These are phyloP conservation scores for Cystofilobasidium macerans DNA, from an alignment of 768 basidiomycete genomes.

Conservation along the genomic window DNA sequence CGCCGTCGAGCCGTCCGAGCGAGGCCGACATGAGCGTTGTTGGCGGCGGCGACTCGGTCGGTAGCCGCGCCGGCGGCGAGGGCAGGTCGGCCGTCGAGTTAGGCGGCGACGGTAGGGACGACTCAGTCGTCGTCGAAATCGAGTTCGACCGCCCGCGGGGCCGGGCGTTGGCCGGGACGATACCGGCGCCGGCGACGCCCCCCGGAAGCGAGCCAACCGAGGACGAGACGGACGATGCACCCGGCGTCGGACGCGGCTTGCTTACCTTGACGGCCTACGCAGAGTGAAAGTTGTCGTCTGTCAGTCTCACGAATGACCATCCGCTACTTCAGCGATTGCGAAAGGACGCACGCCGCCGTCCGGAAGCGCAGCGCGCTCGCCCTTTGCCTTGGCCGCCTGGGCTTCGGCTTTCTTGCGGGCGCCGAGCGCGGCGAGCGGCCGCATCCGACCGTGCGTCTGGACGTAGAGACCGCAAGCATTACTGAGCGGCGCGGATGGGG, in stretches of 20 bases:
- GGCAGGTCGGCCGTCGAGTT: slow-evolving; percentile 2
- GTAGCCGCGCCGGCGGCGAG: background rate
- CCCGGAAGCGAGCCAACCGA: slow-evolving; percentile 5
- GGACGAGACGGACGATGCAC: slow-evolving; percentile 7
- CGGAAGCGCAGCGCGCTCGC: background rate
- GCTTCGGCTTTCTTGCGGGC: slow-evolving; percentile 23
- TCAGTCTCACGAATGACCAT: too few species aligned
- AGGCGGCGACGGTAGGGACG: slow-evolving; percentile 2
- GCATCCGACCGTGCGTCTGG: slow-evolving; percentile 23
- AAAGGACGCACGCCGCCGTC: background rate
- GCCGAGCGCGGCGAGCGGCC: slow-evolving; percentile 19
- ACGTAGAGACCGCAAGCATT: slow-evolving; percentile 26
- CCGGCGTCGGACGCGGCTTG: background rate
- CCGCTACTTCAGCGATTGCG: background rate
- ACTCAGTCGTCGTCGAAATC: slow-evolving; percentile 3
- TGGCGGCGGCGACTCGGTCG: slow-evolving; percentile 13
- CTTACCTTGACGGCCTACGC: background rate
- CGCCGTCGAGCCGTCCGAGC: slow-evolving; percentile 20
- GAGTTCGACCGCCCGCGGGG: slow-evolving; percentile 15
- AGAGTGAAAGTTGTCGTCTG: background rate
- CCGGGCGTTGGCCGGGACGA: background rate
- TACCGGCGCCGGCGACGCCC: background rate
- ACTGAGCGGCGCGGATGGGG: background rate
- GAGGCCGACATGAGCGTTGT: slow-evolving; percentile 23
- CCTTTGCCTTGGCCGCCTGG: background rate